Conservation (phyloP, 2,329 filamentous ascomycete genomes). For the Neopestalotiopsis clavispora region DNA sequence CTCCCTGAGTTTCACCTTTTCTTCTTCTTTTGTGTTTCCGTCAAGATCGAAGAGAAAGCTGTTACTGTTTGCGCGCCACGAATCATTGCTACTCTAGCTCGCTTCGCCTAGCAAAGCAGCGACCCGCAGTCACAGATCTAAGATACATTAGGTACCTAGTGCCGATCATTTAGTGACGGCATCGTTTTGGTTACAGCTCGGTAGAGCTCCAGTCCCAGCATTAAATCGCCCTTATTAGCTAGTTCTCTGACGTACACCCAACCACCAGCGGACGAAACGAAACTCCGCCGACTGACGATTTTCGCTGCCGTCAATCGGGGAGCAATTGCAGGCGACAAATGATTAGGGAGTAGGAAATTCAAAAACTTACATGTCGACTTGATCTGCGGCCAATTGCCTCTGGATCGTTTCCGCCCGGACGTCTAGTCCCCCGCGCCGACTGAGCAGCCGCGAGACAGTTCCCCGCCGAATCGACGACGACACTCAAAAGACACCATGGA, state of each 20-base stretch:
- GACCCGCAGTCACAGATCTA: background rate
- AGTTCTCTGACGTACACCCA: background rate
- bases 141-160: background rate
- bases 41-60: background rate
- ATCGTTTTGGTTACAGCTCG: background rate
- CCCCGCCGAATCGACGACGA: background rate
- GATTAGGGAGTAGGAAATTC: background rate
- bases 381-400: background rate
- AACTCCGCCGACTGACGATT: background rate
- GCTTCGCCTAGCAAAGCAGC: background rate
- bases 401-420: background rate
- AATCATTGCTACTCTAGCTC: background rate
- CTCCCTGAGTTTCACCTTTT: background rate
- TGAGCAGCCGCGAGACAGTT: background rate
- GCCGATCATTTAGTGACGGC: background rate
- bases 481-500: conserved; percentile 4
- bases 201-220: background rate
- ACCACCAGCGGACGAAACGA: background rate
- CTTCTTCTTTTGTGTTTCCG: background rate
- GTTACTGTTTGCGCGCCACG: background rate
- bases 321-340: background rate
- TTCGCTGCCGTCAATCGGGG: background rate
- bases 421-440: background rate
- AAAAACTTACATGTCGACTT: background rate
- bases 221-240: background rate